Percentiles rank a stretch among this genome's conserved stretches.
Conservation (phyloP, 768 basidiomycete genomes). For the Phlebiopsis flavidoalba region DNA sequence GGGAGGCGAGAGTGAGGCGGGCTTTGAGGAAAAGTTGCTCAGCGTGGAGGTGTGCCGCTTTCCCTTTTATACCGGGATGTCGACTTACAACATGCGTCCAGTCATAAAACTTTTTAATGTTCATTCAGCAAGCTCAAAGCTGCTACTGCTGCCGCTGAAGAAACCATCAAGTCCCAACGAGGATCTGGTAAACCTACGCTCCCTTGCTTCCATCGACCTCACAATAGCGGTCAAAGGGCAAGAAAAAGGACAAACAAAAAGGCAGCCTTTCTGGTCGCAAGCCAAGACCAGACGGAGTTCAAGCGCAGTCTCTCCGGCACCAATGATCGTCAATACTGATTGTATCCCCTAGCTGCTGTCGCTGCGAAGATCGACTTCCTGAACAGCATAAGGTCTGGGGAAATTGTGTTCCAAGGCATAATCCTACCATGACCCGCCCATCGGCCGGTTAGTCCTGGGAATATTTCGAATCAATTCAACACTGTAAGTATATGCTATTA, state of each 20-base stretch:
- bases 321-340: not conserved
- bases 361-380: conserved; percentile 69
- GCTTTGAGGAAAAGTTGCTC: conserved; percentile 79
- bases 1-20: conserved; percentile 79
- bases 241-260: conserved; percentile 52
- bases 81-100: conserved; percentile 13
- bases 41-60: conserved; percentile 63
- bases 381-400: conserved; percentile 78
- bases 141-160: conserved; percentile 43
- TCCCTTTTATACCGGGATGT: not conserved
- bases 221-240: conserved; percentile 39
- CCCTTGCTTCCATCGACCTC: conserved; percentile 59
- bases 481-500: too few relatives aligned
- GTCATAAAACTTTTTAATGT: conserved; percentile 88
- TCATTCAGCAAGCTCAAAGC: conserved; percentile 79
- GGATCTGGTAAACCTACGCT: conserved; percentile 73
- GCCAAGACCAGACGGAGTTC: conserved; percentile 63
- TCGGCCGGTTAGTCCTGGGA: too few relatives aligned
- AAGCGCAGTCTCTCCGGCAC: conserved; percentile 12
- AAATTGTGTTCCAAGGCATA: conserved; percentile 70
- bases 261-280: conserved; percentile 48
- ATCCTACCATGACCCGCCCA: too few relatives aligned
- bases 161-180: conserved; percentile 54
- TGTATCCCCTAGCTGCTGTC: conserved; percentile 40
- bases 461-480: too few relatives aligned